Percentiles rank a stretch among this genome's conserved stretches.
phyloP scores from a whole-genome alignment of 495 filamentous ascomycete species.

The Wilcoxina mikolae region DNA sequence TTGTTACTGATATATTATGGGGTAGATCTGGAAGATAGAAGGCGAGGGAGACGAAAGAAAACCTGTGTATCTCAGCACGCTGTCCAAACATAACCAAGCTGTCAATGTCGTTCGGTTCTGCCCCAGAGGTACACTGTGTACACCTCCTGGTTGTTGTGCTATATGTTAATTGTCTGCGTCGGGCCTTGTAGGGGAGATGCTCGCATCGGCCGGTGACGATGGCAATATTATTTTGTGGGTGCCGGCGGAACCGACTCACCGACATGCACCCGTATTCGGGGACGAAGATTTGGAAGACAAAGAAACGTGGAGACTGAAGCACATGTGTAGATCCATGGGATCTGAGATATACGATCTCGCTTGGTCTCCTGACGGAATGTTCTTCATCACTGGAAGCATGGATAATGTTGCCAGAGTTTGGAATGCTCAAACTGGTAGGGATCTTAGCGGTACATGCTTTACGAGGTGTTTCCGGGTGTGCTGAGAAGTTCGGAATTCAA shows the following conservation, averaged over 20 bases:
- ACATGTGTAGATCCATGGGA: conserved; percentile 87
- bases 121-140: conserved; percentile 53
- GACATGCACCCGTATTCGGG: conserved; percentile 50
- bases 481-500: conserved; percentile 16
- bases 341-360: conserved; percentile 96
- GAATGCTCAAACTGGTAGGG: conserved; percentile 78
- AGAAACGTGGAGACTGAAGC: conserved; percentile 89
- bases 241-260: conserved; percentile 55
- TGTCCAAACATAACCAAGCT: conserved; percentile 86
- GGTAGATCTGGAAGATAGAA: conserved; percentile 80
- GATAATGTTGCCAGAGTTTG: conserved; percentile 97
- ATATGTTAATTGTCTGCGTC: conserved; percentile 23
- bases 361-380: conserved; percentile 91
- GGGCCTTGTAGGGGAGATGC: conserved; percentile 55
- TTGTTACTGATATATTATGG: conserved; percentile 4
- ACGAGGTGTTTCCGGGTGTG: neutral
- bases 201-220: conserved; percentile 91
- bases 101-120: conserved; percentile 97
- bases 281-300: conserved; percentile 78
- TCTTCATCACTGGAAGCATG: conserved; percentile 98
- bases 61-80: conserved; percentile 77
- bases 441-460: neutral
- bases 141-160: neutral
- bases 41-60: conserved; percentile 71
- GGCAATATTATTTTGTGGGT: conserved; percentile 95